phyloP scores from a whole-genome alignment of 2,329 filamentous ascomycete genomes.

The Penicillium sp. region DNA sequence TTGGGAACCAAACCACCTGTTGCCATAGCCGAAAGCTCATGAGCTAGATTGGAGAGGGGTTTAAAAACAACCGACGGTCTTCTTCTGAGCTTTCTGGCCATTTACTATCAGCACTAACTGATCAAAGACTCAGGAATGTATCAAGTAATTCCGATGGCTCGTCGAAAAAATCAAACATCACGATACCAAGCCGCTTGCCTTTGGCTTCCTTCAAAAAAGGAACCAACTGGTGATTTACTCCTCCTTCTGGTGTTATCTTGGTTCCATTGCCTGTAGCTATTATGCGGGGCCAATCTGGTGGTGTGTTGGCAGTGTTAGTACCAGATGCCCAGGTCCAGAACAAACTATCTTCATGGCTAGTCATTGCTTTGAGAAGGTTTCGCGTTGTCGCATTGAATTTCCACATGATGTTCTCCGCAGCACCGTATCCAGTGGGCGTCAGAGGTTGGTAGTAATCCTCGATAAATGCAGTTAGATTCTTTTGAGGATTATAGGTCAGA shows the following conservation, averaged over 20 bases:
- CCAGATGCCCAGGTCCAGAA: slow-evolving; percentile 56
- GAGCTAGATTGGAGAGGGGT: too few relatives aligned
- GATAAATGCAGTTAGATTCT: slow-evolving; percentile 49
- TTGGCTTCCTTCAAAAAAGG: slow-evolving; percentile 40
- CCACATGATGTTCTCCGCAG: slow-evolving; percentile 45
- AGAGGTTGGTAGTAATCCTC: slow-evolving; percentile 55
- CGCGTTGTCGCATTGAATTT: slow-evolving; percentile 51
- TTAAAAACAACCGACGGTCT: too few relatives aligned
- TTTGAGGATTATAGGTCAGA: slow-evolving; percentile 47
- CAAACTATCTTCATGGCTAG: slow-evolving; percentile 40
- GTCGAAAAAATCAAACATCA: slow-evolving; percentile 59
- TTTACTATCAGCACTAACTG: too few relatives aligned
- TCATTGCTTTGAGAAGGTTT: slow-evolving; percentile 47
- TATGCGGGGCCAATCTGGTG: slow-evolving; percentile 48
- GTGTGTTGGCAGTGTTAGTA: slow-evolving; percentile 45
- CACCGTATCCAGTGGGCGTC: slow-evolving; percentile 33
- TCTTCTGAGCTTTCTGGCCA: too few relatives aligned
- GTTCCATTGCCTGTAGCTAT: slow-evolving; percentile 53
- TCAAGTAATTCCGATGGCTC: slow-evolving; percentile 48
- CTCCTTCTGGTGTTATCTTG: slow-evolving; percentile 42
- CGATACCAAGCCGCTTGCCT: slow-evolving; percentile 54
- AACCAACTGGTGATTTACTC: slow-evolving; percentile 52
- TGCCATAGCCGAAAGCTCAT: too few relatives aligned
- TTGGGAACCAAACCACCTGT: too few relatives aligned
- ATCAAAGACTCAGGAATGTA: slow-evolving; percentile 38